Conservation (phyloP, 2,329 filamentous ascomycete species). For the Pseudogymnoascus sp. region DNA sequence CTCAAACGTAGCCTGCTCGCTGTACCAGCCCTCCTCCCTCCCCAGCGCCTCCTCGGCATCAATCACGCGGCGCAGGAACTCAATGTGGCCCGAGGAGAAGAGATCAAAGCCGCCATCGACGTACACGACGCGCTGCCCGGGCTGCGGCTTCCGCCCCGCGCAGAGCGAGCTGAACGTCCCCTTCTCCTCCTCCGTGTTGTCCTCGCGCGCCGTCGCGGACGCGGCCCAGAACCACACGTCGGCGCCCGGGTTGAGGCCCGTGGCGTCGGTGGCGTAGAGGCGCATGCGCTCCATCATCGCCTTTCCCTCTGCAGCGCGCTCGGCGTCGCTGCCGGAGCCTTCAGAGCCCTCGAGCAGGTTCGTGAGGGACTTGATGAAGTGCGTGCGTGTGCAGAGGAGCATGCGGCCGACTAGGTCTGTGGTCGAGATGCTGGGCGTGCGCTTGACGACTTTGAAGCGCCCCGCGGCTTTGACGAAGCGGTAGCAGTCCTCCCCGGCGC, state of each 20-base stretch:
- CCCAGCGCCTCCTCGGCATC: slow-evolving; percentile 64
- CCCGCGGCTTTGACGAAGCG: slow-evolving; percentile 91
- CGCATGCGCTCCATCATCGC: slow-evolving; percentile 70
- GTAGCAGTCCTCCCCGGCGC: slow-evolving; percentile 90
- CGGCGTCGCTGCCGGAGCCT: slow-evolving; percentile 59
- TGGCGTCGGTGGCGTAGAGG: slow-evolving; percentile 82
- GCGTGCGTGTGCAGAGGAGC: slow-evolving; percentile 88
- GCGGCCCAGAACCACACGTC: slow-evolving; percentile 80
- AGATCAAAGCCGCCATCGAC: slow-evolving; percentile 96
- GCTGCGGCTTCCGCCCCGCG: slow-evolving; percentile 58
- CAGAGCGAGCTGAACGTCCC: slow-evolving; percentile 63
- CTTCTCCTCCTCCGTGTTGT: slow-evolving; percentile 44
- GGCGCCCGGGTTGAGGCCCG: slow-evolving; percentile 66
- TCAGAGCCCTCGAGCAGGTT: slow-evolving; percentile 61
- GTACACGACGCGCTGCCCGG: slow-evolving; percentile 81
- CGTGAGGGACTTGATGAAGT: slow-evolving; percentile 80
- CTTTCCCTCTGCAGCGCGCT: slow-evolving; percentile 53
- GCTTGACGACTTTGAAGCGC: slow-evolving; percentile 92
- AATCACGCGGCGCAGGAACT: slow-evolving; percentile 75
- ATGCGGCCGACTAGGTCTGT: slow-evolving; percentile 97
- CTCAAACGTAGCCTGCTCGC: slow-evolving; percentile 52
- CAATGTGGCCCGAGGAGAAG: slow-evolving; percentile 94
- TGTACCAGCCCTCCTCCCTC: slow-evolving; percentile 64
- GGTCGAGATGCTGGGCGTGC: slow-evolving; percentile 92
- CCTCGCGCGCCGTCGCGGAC: slow-evolving; percentile 30